These are phyloP conservation scores for Globisporangium middletonii DNA, from an alignment of 352 stramenopile genomes.

Conservation along the genomic window DNA sequence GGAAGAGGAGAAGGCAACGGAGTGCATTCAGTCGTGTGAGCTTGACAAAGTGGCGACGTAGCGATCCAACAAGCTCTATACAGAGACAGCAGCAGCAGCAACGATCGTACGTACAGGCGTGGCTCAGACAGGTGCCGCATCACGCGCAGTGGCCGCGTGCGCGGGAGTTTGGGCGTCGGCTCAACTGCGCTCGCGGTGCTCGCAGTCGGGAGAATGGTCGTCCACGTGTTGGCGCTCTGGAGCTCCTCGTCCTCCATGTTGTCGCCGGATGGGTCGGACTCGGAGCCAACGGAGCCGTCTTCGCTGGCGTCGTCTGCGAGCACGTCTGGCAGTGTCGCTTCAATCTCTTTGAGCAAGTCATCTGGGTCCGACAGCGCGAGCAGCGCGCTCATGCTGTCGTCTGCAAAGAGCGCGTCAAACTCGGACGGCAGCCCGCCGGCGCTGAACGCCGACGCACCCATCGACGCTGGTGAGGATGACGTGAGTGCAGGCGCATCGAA, in stretches of 20 bases:
- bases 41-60: too few species aligned
- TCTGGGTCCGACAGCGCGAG: constrained; percentile 37
- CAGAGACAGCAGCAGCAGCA: not conserved
- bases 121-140: constrained; percentile 30
- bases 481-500: not conserved
- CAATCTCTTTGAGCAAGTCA: constrained; percentile 63
- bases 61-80: too few species aligned
- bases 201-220: not conserved
- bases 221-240: constrained; percentile 12
- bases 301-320: constrained; percentile 37
- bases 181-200: not conserved
- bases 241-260: constrained; percentile 61
- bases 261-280: constrained; percentile 69
- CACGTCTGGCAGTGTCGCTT: constrained; percentile 46
- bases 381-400: constrained; percentile 23
- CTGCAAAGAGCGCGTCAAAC: constrained; percentile 26
- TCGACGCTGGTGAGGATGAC: not conserved
- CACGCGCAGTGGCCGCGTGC: constrained; percentile 15
- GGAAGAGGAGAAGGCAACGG: too few species aligned
- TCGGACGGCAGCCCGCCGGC: constrained; percentile 13
- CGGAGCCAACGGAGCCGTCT: constrained; percentile 47
- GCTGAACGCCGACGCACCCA: not conserved
- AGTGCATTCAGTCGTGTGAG: too few species aligned
- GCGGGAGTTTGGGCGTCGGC: constrained; percentile 1
- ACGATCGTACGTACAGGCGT: constrained; percentile 19